A percentile compares a stretch with the other conserved stretches of the same genome.
phyloP scores from a whole-genome alignment of 306 rosid genomes.

The Rosa rugosa region DNA sequence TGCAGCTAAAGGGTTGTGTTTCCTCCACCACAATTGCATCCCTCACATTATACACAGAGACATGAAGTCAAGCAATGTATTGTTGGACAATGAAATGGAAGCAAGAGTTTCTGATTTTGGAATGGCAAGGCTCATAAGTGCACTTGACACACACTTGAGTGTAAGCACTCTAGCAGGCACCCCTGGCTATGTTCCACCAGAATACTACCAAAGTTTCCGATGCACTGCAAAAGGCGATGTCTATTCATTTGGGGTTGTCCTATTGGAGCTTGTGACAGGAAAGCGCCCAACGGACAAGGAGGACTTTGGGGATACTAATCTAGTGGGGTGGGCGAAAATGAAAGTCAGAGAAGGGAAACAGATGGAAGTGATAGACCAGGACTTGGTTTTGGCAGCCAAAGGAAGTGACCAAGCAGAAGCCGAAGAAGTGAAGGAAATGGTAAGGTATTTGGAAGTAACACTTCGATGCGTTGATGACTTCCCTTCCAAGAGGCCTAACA shows the following conservation, averaged over 20 bases:
- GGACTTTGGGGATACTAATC: constrained; percentile 90
- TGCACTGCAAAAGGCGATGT: constrained; percentile 98
- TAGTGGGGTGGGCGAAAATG: constrained; percentile 95
- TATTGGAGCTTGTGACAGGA: constrained; percentile 78
- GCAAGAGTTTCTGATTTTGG: constrained; percentile 95
- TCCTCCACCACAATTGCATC: constrained; percentile 96
- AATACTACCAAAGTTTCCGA: constrained; percentile 93
- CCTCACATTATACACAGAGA: constrained; percentile 97
- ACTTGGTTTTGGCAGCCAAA: constrained; percentile 59
- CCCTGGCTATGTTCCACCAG: constrained; percentile 97
- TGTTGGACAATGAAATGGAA: constrained; percentile 84
- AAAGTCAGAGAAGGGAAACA: constrained; percentile 85
- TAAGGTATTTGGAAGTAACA: constrained; percentile 69
- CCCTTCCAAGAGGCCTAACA: constrained; percentile 90
- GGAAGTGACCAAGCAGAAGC: constrained; percentile 78
- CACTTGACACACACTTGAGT: constrained; percentile 92
- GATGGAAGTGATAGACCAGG: constrained; percentile 85
- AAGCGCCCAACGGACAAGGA: constrained; percentile 93
- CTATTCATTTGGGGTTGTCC: constrained; percentile 88
- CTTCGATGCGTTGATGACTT: constrained; percentile 81
- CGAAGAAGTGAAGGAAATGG: constrained; percentile 88
- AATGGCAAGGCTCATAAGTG: constrained; percentile 97
- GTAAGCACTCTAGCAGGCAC: constrained; percentile 99
- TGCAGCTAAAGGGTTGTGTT: constrained; percentile 93
- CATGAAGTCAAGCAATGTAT: constrained; percentile 97